Base-by-base conservation (phyloP, 495 filamentous ascomycete species). In the Neurospora sp. region DNA sequence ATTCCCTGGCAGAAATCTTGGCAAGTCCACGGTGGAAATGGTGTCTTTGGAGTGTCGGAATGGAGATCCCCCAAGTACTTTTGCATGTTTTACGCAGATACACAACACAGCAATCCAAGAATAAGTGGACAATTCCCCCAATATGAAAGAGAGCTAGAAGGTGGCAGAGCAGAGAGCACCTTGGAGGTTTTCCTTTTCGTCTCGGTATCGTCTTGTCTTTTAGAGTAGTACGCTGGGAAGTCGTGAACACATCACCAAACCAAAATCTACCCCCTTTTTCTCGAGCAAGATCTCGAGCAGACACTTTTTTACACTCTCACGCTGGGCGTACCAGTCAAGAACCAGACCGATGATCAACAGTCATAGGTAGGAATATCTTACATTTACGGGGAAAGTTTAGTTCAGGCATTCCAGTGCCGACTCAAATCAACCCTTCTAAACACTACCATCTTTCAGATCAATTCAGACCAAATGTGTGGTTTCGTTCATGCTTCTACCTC, bases 1-100 rank as follows among this genome's bases (percentile, higher is more conserved):
- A 78, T 72, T 65, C 78, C 75, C 76, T 76, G 81, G 83, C 73
- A 73, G 81, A 65, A 35, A 81, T 81, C 77, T 83, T 81, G 79
- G 77, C 73, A 79, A 80, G 74, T 74, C 77, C 77, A 41, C 72
- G 81, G 83, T 76, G 76, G 83, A 81, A 82, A 79, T 79, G 85
- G 85, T 87, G 85, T 87, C 83, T 84, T 83, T 80, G 84, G 83
- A 85, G 84, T 84, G 84, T 31, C 78, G 83, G 83, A 80, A 80
- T 80, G 84, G 82, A 83, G 81, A 84, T 81, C 75, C 76, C 79
- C 79, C 81, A 77, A 82, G 82, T 83, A 78, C 70, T 82, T 82
- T 84, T 84, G 85, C 84, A 87, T 85, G 79, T 81, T 86, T 84
- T 85, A 80, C 80, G 80, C 81, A 84, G 79, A 82, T 83, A 83